Conservation (phyloP, 345 rosid species). For the thale cress (Arabidopsis thaliana) region TAIR10.1 NC_003075.7:13662001-13662500, state of each 20-base stretch:
- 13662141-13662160: neutral
- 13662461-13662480: neutral
- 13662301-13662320: neutral
- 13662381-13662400: neutral
- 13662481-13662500: neutral
- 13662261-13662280: neutral
- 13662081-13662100: neutral
- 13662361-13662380: neutral
- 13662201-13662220: neutral
- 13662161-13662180: slow-evolving; percentile 13
- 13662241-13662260: neutral
- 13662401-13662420: neutral
- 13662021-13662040: slow-evolving; percentile 90
- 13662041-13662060: slow-evolving; percentile 33
- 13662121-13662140: neutral
- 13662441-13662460: neutral
- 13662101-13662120: neutral
- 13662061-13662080: slow-evolving; percentile 5
- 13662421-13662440: slow-evolving; percentile 15
- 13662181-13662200: neutral
- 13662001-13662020: slow-evolving; percentile 85
- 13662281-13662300: neutral
- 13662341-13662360: neutral
- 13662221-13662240: neutral
- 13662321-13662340: neutral